Evolutionary conservation across 192 early-diverging fungal genomes (phyloP), one percentile per base, ranked within the genome.

Genomic region (Pilobolus umbonatus): DNA sequence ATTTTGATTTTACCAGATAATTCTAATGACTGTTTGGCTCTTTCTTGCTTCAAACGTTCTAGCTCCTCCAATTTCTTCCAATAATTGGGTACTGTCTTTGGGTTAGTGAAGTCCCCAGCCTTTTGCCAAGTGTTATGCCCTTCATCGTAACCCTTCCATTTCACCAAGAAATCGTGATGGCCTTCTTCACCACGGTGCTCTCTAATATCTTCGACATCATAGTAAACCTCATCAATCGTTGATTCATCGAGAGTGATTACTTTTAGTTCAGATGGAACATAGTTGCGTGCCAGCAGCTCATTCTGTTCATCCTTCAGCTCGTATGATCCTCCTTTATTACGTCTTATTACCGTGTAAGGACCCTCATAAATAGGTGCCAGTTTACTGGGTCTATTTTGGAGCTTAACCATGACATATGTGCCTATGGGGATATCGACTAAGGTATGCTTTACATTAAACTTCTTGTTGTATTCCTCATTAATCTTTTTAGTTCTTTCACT

Each of bases 401-500:
- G 10, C 7, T 24, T 49, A 11, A 49, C 28, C 47, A 49, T 49
- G 1, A 49, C 47, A 49, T 28, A 14, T 3, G 47, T 29, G 6
- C 28, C 28, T 0, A 29, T 14, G 6, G 47, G 47, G 12, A 49
- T 49, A 2, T 49, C 26, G 3, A 49, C 3, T 29, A 49, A 15
- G 10, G 11, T 29, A 49, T 49, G 4, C 11, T 49, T 49, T 0
- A 15, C 5, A 32, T 49, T 30, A 30, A 24, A 49, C n/a, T n/a
- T 30, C 30, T 49, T 29, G 5, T 9, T 28, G 2, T 29, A 14
- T n/a, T 49, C 47, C 17, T 28, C 47, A 3, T n/a, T 14, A 29
- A 49, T 49, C n/a, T n/a, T 31, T 12, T n/a, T 28, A 2, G 47
- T 15, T 49, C 47, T 49, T 30, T 49, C 47, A n/a, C 15, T 30